Evolutionary conservation across 495 filamentous ascomycete species (phyloP).

Genomic region (Collariella sp.): DNA sequence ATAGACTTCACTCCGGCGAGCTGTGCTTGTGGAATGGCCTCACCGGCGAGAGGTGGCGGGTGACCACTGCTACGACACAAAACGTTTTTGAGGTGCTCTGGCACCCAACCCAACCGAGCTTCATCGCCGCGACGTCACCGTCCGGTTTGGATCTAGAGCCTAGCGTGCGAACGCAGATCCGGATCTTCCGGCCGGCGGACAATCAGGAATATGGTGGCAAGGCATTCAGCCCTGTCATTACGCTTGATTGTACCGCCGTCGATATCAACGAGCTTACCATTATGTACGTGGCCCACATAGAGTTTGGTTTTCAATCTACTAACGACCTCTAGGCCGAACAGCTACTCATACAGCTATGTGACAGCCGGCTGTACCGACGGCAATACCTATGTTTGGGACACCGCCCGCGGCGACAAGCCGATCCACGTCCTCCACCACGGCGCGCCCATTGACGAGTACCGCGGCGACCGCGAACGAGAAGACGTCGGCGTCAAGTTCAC

Average conservation of each 20-base stretch:
- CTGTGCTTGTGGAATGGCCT: constrained; percentile 62
- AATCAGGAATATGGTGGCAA: constrained; percentile 22
- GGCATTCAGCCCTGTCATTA: constrained; percentile 32
- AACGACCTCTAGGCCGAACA: constrained; percentile 36
- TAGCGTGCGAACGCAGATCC: constrained; percentile 42
- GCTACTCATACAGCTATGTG: constrained; percentile 46
- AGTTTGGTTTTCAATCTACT: constrained; percentile 28
- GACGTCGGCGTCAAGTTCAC: constrained; percentile 79
- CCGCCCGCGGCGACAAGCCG: constrained; percentile 43
- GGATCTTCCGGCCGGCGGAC: constrained; percentile 32
- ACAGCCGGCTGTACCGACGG: constrained; percentile 82
- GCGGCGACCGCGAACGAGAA: constrained; percentile 52
- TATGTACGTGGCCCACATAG: constrained; percentile 31
- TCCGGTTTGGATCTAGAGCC: constrained; percentile 34
- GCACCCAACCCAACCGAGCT: constrained; percentile 53
- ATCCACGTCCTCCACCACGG: constrained; percentile 67
- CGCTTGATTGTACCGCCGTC: constrained; percentile 61
- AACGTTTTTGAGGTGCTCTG: constrained; percentile 77
- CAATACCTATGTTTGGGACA: constrained; percentile 78
- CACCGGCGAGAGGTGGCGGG: constrained; percentile 36
- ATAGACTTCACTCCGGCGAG: constrained; percentile 50
- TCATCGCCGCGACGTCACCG: constrained; percentile 55
- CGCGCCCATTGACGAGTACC: constrained; percentile 52
- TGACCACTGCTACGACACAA: constrained; percentile 47
- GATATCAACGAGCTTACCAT: constrained; percentile 84